Evolutionary conservation across 345 rosid genomes (phyloP), one percentile per base, ranked within the genome.

Genomic region (Excoecaria cochinchinensis): DNA sequence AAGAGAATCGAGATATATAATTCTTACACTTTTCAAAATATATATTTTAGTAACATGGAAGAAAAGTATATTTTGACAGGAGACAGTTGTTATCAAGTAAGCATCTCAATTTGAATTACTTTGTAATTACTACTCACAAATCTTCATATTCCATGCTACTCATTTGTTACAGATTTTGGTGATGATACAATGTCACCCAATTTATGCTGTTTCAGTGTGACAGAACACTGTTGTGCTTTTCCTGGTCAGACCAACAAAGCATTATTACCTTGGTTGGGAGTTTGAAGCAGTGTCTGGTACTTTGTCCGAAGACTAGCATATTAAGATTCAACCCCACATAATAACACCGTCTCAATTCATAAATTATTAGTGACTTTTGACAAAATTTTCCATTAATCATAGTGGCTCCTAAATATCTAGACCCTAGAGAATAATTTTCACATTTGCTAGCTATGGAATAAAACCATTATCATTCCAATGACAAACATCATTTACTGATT

Each of bases 291-390:
- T 31, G 31, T 31, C 31, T 2, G 31, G 31, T 31, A 42, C 36
- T 50, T 4, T 48, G 76, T 73, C 69, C 12, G 58, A 36, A 73
- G 59, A 73, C 25, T 48, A 58, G 69, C 69, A 60, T 61, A 0
- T 24, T 24, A 5, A 47, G 5, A 31, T 17, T 25, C 31, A 31
- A 31, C 44, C 36, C 36, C 1, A 15, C 14, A 25, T 60, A 42
- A 25, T 60, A 42, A 59, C 40, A 44, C 9, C 17, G 68, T 22
- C 68, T 25, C 42, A 16, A 46, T 25, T 16, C 36, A 3, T 14
- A 0, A 3, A 1, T 16, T 19, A 17, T 8, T n/a, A 17, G 11
- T 47, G 21, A 48, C 50, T 36, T 48, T 19, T 47, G 68, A 61
- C 68, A 59, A 15, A 17, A 31, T 6, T 61, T 47, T 61, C 40